Evolutionary conservation across 345 rosid species (phyloP).

Genomic region (Diplotaxis tenuifolia): DNA sequence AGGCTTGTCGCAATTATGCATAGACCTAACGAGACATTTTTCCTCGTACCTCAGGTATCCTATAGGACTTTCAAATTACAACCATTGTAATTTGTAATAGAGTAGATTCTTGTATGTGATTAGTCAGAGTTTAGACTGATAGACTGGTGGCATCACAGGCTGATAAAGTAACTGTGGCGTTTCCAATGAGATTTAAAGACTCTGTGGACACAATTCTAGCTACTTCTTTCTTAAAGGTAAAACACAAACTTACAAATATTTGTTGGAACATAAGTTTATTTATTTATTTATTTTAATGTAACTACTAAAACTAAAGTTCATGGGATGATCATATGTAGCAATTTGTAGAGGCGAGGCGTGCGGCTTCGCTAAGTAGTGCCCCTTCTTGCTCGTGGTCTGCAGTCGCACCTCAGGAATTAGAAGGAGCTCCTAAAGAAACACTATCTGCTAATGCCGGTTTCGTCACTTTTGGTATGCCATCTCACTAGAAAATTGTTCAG

Average conservation of each 20-base stretch:
- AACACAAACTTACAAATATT: background rate
- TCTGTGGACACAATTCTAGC: constrained; percentile 74
- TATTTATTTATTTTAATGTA: background rate
- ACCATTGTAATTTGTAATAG: background rate
- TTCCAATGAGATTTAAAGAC: constrained; percentile 94
- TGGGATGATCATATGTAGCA: constrained; percentile 53
- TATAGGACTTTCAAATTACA: background rate
- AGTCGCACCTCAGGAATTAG: constrained; percentile 66
- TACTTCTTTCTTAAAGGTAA: constrained; percentile 94
- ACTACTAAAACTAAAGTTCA: background rate
- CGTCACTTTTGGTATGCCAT: constrained; percentile 90
- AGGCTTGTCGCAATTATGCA: constrained; percentile 80
- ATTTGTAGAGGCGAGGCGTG: constrained; percentile 87
- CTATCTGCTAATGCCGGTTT: constrained; percentile 91
- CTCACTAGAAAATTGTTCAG: background rate
- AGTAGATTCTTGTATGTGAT: background rate
- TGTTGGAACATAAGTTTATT: background rate
- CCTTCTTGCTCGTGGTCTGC: constrained; percentile 88
- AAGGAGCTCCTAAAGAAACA: constrained; percentile 70
- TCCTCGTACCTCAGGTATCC: constrained; percentile 75
- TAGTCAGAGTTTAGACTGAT: constrained; percentile 16
- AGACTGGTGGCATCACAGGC: constrained; percentile 47
- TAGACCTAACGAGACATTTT: constrained; percentile 91
- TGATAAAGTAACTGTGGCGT: constrained; percentile 80
- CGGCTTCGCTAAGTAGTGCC: constrained; percentile 74